Evolutionary conservation across 2,329 filamentous ascomycete genomes (phyloP).

Genomic region (Claviceps africana): DNA sequence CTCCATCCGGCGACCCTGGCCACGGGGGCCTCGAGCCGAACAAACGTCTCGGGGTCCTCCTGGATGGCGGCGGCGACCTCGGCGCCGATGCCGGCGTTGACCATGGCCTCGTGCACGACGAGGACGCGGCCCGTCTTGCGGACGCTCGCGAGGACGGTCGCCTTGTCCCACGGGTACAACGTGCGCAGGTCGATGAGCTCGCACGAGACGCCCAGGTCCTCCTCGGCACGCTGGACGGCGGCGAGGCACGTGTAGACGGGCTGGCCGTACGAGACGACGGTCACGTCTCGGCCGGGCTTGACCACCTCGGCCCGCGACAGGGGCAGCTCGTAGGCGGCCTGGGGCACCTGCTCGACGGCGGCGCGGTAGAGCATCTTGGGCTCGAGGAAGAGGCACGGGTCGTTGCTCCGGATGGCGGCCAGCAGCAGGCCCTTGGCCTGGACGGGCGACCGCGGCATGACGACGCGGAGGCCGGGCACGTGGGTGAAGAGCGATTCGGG

Average conservation of each 20-base stretch:
- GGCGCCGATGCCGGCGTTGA: slow-evolving; percentile 78
- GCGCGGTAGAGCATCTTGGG: slow-evolving; percentile 88
- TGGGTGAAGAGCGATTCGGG: slow-evolving; percentile 83
- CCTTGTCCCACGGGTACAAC: slow-evolving; percentile 82
- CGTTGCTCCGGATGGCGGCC: slow-evolving; percentile 62
- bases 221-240: slow-evolving; percentile 60
- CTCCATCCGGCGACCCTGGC: slow-evolving; percentile 80
- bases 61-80: slow-evolving; percentile 83
- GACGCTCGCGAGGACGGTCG: slow-evolving; percentile 68
- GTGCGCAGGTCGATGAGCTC: slow-evolving; percentile 83
- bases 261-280: slow-evolving; percentile 78
- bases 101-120: slow-evolving; percentile 85
- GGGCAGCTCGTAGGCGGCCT: slow-evolving; percentile 66
- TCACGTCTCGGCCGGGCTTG: slow-evolving; percentile 67
- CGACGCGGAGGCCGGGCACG: slow-evolving; percentile 69
- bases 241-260: slow-evolving; percentile 72
- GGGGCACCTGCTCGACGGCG: slow-evolving; percentile 80
- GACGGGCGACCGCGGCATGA: slow-evolving; percentile 71
- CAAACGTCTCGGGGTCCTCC: slow-evolving; percentile 60
- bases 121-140: slow-evolving; percentile 75
- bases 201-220: slow-evolving; percentile 60
- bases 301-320: slow-evolving; percentile 75
- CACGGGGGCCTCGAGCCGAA: slow-evolving; percentile 73
- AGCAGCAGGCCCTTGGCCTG: slow-evolving; percentile 83
- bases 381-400: slow-evolving; percentile 87